Conservation (phyloP, 2,329 filamentous ascomycete species). For the Purpureocillium takamizusanense region DNA sequence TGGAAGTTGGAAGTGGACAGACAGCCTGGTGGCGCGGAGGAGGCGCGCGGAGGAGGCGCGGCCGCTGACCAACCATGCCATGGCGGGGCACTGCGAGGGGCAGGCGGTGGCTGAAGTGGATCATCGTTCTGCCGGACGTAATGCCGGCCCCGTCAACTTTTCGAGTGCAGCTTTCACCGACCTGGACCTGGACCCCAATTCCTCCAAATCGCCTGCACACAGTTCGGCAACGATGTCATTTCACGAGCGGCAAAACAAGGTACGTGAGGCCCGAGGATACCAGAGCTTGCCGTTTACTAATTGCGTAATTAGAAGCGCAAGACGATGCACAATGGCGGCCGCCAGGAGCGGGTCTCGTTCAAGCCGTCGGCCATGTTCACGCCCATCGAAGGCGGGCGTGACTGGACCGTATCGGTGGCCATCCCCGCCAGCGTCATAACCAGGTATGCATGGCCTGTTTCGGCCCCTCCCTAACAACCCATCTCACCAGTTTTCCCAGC, state of each 20-base stretch:
- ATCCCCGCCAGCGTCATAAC: slow-evolving; percentile 69
- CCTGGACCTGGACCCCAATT: no score
- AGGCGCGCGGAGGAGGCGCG: neutral
- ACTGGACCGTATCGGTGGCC: slow-evolving; percentile 70
- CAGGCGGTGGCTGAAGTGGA: slow-evolving; percentile 7
- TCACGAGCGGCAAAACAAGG: slow-evolving; percentile 22
- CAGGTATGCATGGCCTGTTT: slow-evolving; percentile 46
- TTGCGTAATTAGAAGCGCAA: slow-evolving; percentile 37
- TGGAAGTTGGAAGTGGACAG: slow-evolving; percentile 3
- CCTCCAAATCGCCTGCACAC: no score
- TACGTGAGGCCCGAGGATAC: slow-evolving; percentile 1
- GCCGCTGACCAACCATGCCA: slow-evolving; percentile 11
- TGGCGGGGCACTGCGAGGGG: slow-evolving; percentile 6
- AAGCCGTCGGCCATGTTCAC: slow-evolving; percentile 63
- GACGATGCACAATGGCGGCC: slow-evolving; percentile 29
- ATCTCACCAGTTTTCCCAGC: slow-evolving; percentile 28
- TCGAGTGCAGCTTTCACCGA: no score
- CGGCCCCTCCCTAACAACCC: neutral
- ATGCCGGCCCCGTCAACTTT: slow-evolving; percentile 3
- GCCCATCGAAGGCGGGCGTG: slow-evolving; percentile 50
- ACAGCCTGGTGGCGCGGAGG: no score
- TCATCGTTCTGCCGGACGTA: slow-evolving; percentile 17
- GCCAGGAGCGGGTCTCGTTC: slow-evolving; percentile 25
- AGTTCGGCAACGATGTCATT: slow-evolving; percentile 17
- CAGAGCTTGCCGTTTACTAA: slow-evolving; percentile 1